A percentile compares a stretch with the other conserved stretches of the same genome.
phyloP scores from a whole-genome alignment of 768 basidiomycete genomes.

The Sarcodon sp. region DNA sequence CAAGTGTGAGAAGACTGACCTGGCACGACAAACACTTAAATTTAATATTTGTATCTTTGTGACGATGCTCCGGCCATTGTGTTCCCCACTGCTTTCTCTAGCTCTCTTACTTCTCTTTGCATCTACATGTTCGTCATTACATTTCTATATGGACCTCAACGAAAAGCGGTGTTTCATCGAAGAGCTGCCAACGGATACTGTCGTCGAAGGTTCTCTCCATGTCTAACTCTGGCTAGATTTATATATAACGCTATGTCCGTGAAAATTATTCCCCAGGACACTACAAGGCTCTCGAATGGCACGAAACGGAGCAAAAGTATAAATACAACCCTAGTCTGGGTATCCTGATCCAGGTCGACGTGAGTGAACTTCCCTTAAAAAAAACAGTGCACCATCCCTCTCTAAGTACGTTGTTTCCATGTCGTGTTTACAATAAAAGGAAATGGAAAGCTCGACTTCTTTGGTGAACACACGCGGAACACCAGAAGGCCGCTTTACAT shows the following conservation, averaged over 20 bases:
- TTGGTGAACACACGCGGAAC: slow-evolving; percentile 86
- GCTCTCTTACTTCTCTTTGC: slow-evolving; percentile 27
- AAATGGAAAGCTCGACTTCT: slow-evolving; percentile 72
- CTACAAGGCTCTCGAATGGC: slow-evolving; percentile 90
- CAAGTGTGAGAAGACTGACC: too few relatives aligned
- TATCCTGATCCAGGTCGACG: slow-evolving; percentile 84
- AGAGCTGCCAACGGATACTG: slow-evolving; percentile 90
- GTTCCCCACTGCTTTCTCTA: slow-evolving; percentile 16
- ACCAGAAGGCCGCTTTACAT: slow-evolving; percentile 86
- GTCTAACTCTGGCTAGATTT: neutral
- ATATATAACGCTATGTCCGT: neutral
- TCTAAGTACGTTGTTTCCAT: neutral
- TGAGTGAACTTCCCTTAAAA: slow-evolving; percentile 22
- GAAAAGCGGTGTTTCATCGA: slow-evolving; percentile 94
- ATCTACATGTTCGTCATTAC: slow-evolving; percentile 58
- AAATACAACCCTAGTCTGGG: slow-evolving; percentile 64
- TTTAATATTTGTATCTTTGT: too few relatives aligned
- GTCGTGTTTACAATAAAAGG: slow-evolving; percentile 32
- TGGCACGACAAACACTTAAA: too few relatives aligned
- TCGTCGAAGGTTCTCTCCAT: slow-evolving; percentile 66
- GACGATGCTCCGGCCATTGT: slow-evolving; percentile 9
- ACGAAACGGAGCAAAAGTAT: slow-evolving; percentile 58
- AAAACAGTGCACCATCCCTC: neutral
- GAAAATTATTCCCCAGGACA: slow-evolving; percentile 50
- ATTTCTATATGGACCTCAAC: slow-evolving; percentile 93